Evolutionary conservation across 2,329 filamentous ascomycete genomes (phyloP).

Genomic region (Lasiodiplodia sp.): DNA sequence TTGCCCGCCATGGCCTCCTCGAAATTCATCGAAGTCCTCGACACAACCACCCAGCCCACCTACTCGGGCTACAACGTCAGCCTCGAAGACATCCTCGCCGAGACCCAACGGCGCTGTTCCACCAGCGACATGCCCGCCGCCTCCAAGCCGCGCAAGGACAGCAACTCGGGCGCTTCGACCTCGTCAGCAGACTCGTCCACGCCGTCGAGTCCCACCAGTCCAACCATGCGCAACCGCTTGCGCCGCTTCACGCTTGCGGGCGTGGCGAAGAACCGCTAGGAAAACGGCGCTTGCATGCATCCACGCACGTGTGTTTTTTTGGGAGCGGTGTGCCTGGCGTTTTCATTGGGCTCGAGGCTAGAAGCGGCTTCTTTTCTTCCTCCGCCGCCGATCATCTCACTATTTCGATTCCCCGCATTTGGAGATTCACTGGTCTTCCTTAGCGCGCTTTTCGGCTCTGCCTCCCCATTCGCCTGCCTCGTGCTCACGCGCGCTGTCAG

Average conservation of each 20-base stretch:
- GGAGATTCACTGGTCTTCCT: neutral
- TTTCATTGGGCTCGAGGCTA: slow-evolving; percentile 7
- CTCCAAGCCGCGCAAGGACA: slow-evolving; percentile 22
- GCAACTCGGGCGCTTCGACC: slow-evolving; percentile 18
- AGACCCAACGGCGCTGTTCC: slow-evolving; percentile 43
- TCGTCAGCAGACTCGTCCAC: slow-evolving; percentile 23
- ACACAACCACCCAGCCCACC: slow-evolving; percentile 42
- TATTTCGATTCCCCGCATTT: slow-evolving; percentile 15
- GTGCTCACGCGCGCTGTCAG: neutral
- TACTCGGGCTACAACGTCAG: slow-evolving; percentile 48
- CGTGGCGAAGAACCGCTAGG: slow-evolving; percentile 12
- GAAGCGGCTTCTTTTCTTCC: slow-evolving; percentile 4
- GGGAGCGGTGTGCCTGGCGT: slow-evolving; percentile 5
- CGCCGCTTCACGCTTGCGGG: slow-evolving; percentile 24
- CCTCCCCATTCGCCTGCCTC: neutral
- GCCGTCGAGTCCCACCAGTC: slow-evolving; percentile 23
- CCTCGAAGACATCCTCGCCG: slow-evolving; percentile 49
- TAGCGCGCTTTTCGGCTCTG: neutral
- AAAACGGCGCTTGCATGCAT: neutral
- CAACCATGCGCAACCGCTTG: slow-evolving; percentile 21
- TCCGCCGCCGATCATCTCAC: slow-evolving; percentile 6
- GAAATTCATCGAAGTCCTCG: slow-evolving; percentile 49
- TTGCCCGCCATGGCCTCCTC: slow-evolving; percentile 41
- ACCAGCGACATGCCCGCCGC: slow-evolving; percentile 19
- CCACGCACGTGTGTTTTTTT: neutral